Evolutionary conservation across 1,284 basidiomycete genomes (phyloP), one percentile per base, ranked within the genome.

Genomic region (Lentinus polychrous): DNA sequence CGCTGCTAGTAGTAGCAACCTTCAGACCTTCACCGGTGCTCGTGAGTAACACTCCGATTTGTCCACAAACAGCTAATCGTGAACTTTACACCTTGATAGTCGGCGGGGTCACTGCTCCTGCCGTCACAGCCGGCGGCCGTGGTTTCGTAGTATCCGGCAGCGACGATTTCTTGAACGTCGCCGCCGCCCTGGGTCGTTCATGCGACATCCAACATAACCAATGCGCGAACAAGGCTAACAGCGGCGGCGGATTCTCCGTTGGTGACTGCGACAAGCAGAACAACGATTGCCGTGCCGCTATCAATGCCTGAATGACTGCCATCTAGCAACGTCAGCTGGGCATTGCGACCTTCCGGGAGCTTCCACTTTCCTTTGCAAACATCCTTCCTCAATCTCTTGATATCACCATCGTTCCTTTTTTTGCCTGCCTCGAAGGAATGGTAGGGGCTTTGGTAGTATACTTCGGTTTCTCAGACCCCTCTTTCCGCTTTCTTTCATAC

Each of bases 141-240:
- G 74, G 73, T 22, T 77, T 78, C 62, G 51, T 60, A 8, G 74
- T 76, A 43, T 43, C 52, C 24, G 68, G 66, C 51, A 73, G 71
- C 39, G 70, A 71, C 45, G 61, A 64, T 23, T 81, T 80, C 70
- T 51, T 77, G 36, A 75, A 75, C 59, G 35, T 67, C n/a, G 64
- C 59, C 37, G 74, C 72, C 38, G 78, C 78, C 10, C 66, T 81
- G 36, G 70, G 70, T n/a, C 73, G 78, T 32, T 78, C 76, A 1
- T 81, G 79, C 60, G 76, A 78, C 52, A 68, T 77, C 37, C 75
- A 78, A 61, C 69, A 78, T 58, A 78, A 78, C 61, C 48, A 63
- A 22, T 59, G 59, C 45, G 56, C 56, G 20, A 48, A 60, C 45
- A 35, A 23, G 18, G 60, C 57, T 17, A 61, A 62, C 55, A 51